Evolutionary conservation across 495 filamentous ascomycete species (phyloP).

Genomic region (Penicillium desertorum): DNA sequence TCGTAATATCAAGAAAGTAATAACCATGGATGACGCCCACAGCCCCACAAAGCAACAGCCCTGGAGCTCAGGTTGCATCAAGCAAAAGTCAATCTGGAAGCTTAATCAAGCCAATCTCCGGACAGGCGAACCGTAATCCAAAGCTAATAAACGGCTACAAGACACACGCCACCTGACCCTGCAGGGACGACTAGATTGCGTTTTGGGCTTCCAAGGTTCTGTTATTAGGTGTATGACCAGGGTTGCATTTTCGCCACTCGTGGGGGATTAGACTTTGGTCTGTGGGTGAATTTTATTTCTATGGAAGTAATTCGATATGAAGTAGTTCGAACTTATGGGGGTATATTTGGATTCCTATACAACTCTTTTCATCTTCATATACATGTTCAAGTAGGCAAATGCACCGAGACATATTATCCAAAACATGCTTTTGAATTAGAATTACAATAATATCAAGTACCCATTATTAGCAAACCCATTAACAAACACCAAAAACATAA

Average conservation of each 20-base stretch:
- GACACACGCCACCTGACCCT: background rate
- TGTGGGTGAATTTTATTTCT: background rate
- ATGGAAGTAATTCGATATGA: too few relatives aligned
- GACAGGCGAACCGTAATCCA: background rate
- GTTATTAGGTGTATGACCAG: conserved; percentile 7
- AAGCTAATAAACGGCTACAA: background rate
- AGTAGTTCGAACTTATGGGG: background rate
- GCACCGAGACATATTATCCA: too few relatives aligned
- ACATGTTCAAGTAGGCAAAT: too few relatives aligned
- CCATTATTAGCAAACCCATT: conserved; percentile 8
- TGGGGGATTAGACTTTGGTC: background rate
- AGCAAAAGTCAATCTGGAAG: background rate
- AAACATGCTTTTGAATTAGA: conserved; percentile 13
- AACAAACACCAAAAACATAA: conserved; percentile 6
- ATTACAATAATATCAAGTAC: conserved; percentile 23
- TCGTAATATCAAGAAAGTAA: background rate
- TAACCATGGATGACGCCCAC: too few relatives aligned
- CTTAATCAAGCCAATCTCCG: background rate
- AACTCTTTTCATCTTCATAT: too few relatives aligned
- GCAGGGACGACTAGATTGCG: background rate
- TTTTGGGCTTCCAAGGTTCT: too few relatives aligned
- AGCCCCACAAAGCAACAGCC: too few relatives aligned
- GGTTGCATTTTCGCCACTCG: background rate
- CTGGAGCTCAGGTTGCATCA: background rate
- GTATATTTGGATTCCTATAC: too few relatives aligned